phyloP scores from a whole-genome alignment of 2,329 filamentous ascomycete genomes.

The Cylindrodendrum hubeiense region DNA sequence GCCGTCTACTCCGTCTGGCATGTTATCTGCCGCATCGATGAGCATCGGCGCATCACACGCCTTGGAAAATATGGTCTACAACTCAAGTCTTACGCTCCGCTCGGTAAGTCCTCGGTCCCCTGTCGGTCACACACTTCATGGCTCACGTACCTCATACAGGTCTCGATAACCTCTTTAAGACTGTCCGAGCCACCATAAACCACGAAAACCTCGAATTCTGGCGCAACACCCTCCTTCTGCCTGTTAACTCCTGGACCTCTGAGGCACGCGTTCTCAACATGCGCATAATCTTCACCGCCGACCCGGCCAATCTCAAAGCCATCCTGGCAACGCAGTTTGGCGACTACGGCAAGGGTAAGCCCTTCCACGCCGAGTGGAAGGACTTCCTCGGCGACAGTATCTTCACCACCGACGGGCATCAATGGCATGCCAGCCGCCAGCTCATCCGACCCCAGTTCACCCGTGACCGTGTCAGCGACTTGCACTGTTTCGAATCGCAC shows the following conservation, averaged over 20 bases:
- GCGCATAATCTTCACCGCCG: slow-evolving; percentile 80
- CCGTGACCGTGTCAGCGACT: slow-evolving; percentile 84
- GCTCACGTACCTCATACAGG: slow-evolving; percentile 52
- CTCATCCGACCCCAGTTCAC: slow-evolving; percentile 90
- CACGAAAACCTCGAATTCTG: slow-evolving; percentile 74
- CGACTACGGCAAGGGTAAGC: slow-evolving; percentile 85
- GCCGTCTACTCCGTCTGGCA: slow-evolving; percentile 54
- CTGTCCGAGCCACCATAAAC: slow-evolving; percentile 63
- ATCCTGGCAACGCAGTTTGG: slow-evolving; percentile 87
- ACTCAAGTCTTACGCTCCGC: slow-evolving; percentile 56
- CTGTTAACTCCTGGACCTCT: slow-evolving; percentile 64
- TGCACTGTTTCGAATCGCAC: slow-evolving; percentile 85
- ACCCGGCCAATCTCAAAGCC: slow-evolving; percentile 92
- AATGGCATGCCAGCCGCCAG: slow-evolving; percentile 85
- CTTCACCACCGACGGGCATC: slow-evolving; percentile 82
- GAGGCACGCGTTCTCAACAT: slow-evolving; percentile 68
- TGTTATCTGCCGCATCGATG: slow-evolving; percentile 53
- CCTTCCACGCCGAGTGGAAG: slow-evolving; percentile 81
- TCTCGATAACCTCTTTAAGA: slow-evolving; percentile 72
- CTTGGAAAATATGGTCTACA: slow-evolving; percentile 58
- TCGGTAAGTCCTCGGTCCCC: slow-evolving; percentile 53
- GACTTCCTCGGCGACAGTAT: slow-evolving; percentile 81
- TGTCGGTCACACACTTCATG: too few species aligned
- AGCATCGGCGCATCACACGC: slow-evolving; percentile 58
- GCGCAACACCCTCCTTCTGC: slow-evolving; percentile 61